phyloP scores from a whole-genome alignment of 352 stramenopile genomes.

The Globisporangium middletonii region DNA sequence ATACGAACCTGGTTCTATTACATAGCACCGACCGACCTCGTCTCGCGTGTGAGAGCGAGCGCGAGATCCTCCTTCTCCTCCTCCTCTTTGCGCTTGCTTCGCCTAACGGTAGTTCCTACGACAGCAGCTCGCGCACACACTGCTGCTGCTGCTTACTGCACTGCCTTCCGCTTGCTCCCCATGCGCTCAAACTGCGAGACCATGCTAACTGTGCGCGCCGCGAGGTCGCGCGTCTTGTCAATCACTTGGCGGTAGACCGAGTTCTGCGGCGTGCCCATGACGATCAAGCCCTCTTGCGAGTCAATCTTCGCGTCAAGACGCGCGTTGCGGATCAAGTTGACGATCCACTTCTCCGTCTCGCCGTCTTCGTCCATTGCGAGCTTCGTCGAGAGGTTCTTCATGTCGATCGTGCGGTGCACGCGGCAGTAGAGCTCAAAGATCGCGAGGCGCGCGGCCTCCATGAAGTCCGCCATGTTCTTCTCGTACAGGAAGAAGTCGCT shows the following conservation, averaged over 20 bases:
- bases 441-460: constrained; percentile 96
- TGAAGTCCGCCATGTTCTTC: constrained; percentile 96
- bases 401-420: constrained; percentile 99
- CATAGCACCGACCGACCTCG: constrained; percentile 5
- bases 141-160: constrained; percentile 30
- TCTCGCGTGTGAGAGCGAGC: no score
- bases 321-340: constrained; percentile 97
- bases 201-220: constrained; percentile 88
- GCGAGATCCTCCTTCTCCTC: no score
- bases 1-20: constrained; percentile 16
- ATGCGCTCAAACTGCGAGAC: constrained; percentile 82
- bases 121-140: neutral
- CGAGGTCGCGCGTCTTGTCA: constrained; percentile 96
- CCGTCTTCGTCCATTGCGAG: constrained; percentile 94
- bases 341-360: constrained; percentile 98
- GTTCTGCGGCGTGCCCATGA: constrained; percentile 93
- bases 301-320: constrained; percentile 98
- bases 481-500: constrained; percentile 98
- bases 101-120: constrained; percentile 13
- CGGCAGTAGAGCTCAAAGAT: constrained; percentile 99
- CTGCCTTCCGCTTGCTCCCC: constrained; percentile 74
- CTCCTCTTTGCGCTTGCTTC: neutral
- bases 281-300: constrained; percentile 94
- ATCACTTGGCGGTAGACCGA: constrained; percentile 97
- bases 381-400: constrained; percentile 94